Percentiles rank a stretch among this genome's conserved stretches.
Evolutionary conservation across 495 filamentous ascomycete genomes (phyloP).

Genomic region (Neurospora sp.): DNA sequence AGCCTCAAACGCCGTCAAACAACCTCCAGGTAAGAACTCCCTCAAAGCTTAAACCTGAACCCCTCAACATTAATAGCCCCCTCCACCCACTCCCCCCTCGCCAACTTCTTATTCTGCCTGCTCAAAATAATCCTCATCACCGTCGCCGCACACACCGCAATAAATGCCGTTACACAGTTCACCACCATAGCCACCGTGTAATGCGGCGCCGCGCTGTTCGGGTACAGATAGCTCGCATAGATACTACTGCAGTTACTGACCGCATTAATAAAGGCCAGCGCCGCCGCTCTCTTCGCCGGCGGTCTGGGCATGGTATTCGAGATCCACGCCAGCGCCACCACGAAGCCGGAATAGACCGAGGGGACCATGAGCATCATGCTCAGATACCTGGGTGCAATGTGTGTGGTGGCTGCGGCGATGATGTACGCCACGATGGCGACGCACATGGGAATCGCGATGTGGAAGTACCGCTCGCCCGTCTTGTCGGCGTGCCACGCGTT

Average conservation of each 20-base stretch:
- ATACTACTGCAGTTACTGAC: conserved; percentile 65
- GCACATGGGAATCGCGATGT: conserved; percentile 58
- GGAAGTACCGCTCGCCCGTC: conserved; percentile 70
- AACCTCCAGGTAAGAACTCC: not conserved
- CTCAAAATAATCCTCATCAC: conserved; percentile 54
- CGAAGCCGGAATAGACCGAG: conserved; percentile 56
- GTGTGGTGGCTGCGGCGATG: conserved; percentile 58
- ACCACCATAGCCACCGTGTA: conserved; percentile 64
- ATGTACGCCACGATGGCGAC: conserved; percentile 66
- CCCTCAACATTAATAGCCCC: conserved; percentile 46
- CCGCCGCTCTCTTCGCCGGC: conserved; percentile 73
- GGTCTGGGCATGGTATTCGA: conserved; percentile 73
- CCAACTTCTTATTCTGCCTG: conserved; percentile 64
- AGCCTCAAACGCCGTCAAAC: not conserved
- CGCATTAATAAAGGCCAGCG: conserved; percentile 72
- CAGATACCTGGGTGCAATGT: conserved; percentile 58
- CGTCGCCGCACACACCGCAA: conserved; percentile 58
- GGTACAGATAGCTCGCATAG: conserved; percentile 64
- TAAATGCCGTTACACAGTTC: conserved; percentile 56
- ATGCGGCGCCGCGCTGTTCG: conserved; percentile 29
- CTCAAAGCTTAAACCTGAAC: conserved; percentile 52
- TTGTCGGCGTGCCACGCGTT: conserved; percentile 75
- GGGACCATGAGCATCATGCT: conserved; percentile 79
- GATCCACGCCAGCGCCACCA: conserved; percentile 71
- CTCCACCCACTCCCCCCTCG: conserved; percentile 38